phyloP scores from a whole-genome alignment of 257 asterid species.

The Voacanga thouarsii region DNA sequence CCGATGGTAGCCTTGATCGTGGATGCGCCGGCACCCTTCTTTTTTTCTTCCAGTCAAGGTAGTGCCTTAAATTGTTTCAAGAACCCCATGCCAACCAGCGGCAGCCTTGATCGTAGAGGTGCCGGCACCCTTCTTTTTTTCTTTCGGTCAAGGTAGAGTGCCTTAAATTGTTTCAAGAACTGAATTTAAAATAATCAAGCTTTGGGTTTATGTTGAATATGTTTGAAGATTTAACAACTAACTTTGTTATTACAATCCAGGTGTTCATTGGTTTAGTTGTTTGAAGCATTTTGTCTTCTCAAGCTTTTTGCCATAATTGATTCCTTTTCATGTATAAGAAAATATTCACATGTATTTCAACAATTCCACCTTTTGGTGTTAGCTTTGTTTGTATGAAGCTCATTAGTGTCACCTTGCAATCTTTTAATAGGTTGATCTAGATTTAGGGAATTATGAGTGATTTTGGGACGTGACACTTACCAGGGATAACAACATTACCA shows the following conservation, averaged over 20 bases:
- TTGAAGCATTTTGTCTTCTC: neutral
- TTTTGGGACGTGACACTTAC: constrained; percentile 89
- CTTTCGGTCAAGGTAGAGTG: no score
- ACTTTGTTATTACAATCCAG: neutral
- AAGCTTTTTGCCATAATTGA: neutral
- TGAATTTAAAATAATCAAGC: no score
- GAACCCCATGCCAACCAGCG: neutral
- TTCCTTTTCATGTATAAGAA: neutral
- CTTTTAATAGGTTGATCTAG: constrained; percentile 82
- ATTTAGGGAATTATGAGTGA: constrained; percentile 93
- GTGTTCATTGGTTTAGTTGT: neutral
- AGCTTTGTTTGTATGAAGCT: no score
- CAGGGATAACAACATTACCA: no score
- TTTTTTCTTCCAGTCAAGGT: no score
- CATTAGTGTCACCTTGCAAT: neutral
- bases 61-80: constrained; percentile 29
- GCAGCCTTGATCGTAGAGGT: neutral
- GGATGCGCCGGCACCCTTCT: no score
- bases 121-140: no score
- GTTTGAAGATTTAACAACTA: no score
- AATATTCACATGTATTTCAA: neutral
- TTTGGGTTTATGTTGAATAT: no score
- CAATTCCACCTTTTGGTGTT: neutral
- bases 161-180: no score
- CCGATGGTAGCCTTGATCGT: no score